These are phyloP conservation scores for Xylaria acuta DNA, from an alignment of 495 filamentous ascomycete species.

Conservation along the genomic window DNA sequence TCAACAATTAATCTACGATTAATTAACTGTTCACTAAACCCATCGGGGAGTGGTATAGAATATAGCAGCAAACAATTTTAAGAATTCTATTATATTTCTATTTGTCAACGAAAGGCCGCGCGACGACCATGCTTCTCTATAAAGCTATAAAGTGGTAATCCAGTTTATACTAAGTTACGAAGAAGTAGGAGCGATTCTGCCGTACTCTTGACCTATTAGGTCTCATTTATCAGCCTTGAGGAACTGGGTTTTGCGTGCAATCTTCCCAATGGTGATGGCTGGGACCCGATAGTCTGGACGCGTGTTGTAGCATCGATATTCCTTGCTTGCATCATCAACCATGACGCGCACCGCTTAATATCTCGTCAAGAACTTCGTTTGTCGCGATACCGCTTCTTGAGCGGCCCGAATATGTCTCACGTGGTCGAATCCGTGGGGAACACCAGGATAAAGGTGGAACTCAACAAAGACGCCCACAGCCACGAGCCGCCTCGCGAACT, in stretches of 20 bases:
- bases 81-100: background rate
- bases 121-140: background rate
- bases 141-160: background rate
- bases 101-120: background rate
- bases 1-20: no score
- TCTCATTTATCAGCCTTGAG: background rate
- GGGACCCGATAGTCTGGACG: background rate
- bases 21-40: no score
- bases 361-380: slow-evolving; percentile 11
- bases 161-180: background rate
- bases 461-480: slow-evolving; percentile 50
- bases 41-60: no score
- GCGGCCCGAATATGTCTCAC: background rate
- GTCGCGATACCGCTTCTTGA: background rate
- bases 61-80: background rate
- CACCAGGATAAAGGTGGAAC: slow-evolving; percentile 58
- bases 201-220: background rate
- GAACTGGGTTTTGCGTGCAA: background rate
- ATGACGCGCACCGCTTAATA: slow-evolving; percentile 9
- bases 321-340: background rate
- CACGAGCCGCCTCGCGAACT: slow-evolving; percentile 47
- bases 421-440: slow-evolving; percentile 54
- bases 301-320: background rate
- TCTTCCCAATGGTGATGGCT: background rate
- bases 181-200: background rate